These are phyloP conservation scores for Saccharomycopsis javanensis DNA, from an alignment of 805 yeast species.

Conservation along the genomic window DNA sequence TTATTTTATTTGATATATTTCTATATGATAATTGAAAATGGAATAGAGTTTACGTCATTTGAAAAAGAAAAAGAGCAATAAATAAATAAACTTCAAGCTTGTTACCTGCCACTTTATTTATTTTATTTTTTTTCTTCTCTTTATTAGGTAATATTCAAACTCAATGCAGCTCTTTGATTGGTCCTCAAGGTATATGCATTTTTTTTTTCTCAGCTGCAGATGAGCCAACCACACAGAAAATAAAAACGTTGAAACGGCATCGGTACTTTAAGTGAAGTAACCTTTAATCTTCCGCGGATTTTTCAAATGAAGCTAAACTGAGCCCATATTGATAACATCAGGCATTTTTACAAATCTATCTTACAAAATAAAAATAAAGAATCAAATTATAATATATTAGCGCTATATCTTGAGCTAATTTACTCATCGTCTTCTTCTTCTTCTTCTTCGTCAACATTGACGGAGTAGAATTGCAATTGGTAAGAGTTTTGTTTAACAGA, in stretches of 20 bases:
- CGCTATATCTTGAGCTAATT: conserved; percentile 3
- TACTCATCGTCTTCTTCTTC: conserved; percentile 63
- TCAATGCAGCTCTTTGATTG: not conserved
- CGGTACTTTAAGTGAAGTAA: too few species aligned
- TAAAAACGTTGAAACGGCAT: not conserved
- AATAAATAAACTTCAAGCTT: not conserved
- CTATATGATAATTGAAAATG: not conserved
- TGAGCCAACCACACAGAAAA: not conserved
- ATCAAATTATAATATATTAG: not conserved
- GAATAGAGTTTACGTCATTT: too few species aligned
- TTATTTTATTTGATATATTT: too few species aligned
- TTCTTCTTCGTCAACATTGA: conserved; percentile 91
- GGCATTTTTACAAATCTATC: not conserved
- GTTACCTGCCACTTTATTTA: not conserved
- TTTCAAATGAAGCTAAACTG: not conserved
- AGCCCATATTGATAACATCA: too few species aligned
- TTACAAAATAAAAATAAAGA: not conserved
- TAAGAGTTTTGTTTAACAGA: conserved; percentile 91
- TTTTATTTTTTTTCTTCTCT: not conserved
- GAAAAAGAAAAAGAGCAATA: not conserved
- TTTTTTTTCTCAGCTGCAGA: not conserved
- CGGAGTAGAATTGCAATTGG: conserved; percentile 98
- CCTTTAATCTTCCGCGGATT: not conserved
- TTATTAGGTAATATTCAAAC: not conserved
- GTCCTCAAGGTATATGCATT: not conserved